Base-by-base conservation (phyloP, 2,329 filamentous ascomycete species). In the Cryphonectria nitschkei region DNA sequence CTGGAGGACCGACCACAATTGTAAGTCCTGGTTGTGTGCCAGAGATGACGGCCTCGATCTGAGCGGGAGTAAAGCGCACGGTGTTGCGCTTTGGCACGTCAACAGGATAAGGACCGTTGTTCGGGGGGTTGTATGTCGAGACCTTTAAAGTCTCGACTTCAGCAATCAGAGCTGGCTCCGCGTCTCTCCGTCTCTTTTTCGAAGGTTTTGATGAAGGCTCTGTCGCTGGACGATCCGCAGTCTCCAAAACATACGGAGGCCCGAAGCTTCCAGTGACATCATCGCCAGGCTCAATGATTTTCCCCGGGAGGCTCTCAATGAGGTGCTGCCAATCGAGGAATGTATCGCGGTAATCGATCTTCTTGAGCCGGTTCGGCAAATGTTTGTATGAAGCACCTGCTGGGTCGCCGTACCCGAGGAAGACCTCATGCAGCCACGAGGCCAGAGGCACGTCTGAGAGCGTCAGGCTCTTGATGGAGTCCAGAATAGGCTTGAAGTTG, bases 251-350 rank as follows among this genome's bases (percentile, higher is more conserved):
- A 78, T 97, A 98, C 6, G 96, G 96, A 58, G 95, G 95, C 0
- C 90, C 90, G 78, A 97, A 96, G 76, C 91, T 94, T 52, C 89
- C 88, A 63, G 88, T 86, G 37, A 90, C 88, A 73, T 91, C 89
- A 60, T 92, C 90, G 46, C 90, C 89, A 50, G 94, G 92, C 78
- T 97, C 93, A 70, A 98, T 87, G 3, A 88, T 93, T 82, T 92
- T 95, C 32, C 93, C 94, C n/a, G 94, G 93, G 73, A 97, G 87
- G 77, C 93, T 96, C 80, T 96, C 93, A 60, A 95, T 87, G 50
- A 99, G 85, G 83, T 99, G 97, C 76, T 97, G 90, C 95, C 95
- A 98, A 81, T 98, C 90, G 71, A 98, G 81, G 79, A 99, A 98
- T 0, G 96, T 98, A 78, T 99, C 97, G 69, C 94, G 88, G 79